Base-by-base conservation (phyloP, 169 alveolate species). In the Plasmodium cynomolgi region DNA sequence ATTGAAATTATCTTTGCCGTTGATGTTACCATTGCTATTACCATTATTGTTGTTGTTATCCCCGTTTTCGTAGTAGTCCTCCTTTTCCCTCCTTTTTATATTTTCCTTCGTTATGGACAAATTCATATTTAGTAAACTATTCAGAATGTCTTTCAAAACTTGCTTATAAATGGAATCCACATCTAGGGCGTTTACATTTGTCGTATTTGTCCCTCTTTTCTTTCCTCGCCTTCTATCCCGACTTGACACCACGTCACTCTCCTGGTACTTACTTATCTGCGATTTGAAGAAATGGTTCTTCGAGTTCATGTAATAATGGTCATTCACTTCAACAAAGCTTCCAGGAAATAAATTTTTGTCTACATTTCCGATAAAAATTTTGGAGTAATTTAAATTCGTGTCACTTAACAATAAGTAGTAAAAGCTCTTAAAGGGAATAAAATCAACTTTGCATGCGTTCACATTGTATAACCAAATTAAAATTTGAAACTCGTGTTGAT, bases 401-500 rank as follows among this genome's bases (percentile, higher is more conserved):
- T 72, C 81, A 82, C 86, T 82, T 73, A 91, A 83, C 58, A 91
- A 72, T 33, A 91, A 33, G 56, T 82, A 71, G 47, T 91, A 91
- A 73, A 91, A 91, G 72, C 95, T 91, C 77, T 81, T 91, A 82
- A 91, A 81, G 31, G 92, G 92, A 34, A 91, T 81, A 58, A 82
- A 91, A 72, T 91, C 92, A 1, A 91, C 56, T 1, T 91, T 91
- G 44, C 41, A 81, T 4, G 91, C 72, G 58, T 91, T 91, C 34
- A 82, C 84, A 58, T 81, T 91, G 62, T 91, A 91, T 29, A 91
- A 56, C 95, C 95, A 91, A n/a, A 82, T 91, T 73, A 91, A 91
- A 31, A 91, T 91, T 79, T 91, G 95, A 72, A 91, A 91, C 37
- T 91, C 95, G 81, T 91, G 95, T 47, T 81, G 91, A 81, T 91